These are phyloP conservation scores for Dictyostelium purpureum DNA, from an alignment of 78 protist genomes.

Conservation along the genomic window DNA sequence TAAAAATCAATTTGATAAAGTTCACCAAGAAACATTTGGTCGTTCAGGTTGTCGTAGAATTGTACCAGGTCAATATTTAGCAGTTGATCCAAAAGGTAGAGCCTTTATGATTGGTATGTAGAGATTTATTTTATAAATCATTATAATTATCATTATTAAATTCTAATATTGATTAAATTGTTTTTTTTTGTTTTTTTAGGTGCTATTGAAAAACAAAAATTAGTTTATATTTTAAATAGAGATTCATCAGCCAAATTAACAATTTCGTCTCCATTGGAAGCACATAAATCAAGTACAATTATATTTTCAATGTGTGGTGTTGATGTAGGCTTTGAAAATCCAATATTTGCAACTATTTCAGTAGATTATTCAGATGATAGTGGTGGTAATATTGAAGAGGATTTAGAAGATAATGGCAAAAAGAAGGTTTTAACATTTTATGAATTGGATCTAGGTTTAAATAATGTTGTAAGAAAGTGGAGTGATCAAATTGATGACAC, in stretches of 20 bases:
- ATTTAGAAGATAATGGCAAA: conserved; percentile 22
- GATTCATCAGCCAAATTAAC: conserved; percentile 90
- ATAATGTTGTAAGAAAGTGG: conserved; percentile 96
- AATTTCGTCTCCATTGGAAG: conserved; percentile 98
- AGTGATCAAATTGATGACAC: conserved; percentile 81
- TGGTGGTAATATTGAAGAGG: conserved; percentile 46
- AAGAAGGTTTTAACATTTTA: conserved; percentile 92
- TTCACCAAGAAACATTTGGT: conserved; percentile 97
- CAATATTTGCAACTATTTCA: conserved; percentile 97
- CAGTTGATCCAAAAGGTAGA: conserved; percentile 98
- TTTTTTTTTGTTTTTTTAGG: conserved; percentile 26
- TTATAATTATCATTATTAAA: neutral
- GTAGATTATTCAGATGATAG: conserved; percentile 85
- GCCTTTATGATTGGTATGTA: conserved; percentile 97
- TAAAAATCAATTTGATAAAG: conserved; percentile 74
- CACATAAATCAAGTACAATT: conserved; percentile 93
- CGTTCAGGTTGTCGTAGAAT: conserved; percentile 96
- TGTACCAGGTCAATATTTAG: conserved; percentile 98
- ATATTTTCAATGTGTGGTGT: conserved; percentile 89
- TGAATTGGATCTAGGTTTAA: conserved; percentile 98
- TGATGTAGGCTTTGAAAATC: conserved; percentile 98
- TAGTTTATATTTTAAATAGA: conserved; percentile 96
- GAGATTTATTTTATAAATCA: neutral
- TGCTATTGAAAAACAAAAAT: conserved; percentile 97
- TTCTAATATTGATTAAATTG: neutral